Conservation (phyloP, 2,329 filamentous ascomycete genomes). For the Scolecobasidium constrictum region DNA sequence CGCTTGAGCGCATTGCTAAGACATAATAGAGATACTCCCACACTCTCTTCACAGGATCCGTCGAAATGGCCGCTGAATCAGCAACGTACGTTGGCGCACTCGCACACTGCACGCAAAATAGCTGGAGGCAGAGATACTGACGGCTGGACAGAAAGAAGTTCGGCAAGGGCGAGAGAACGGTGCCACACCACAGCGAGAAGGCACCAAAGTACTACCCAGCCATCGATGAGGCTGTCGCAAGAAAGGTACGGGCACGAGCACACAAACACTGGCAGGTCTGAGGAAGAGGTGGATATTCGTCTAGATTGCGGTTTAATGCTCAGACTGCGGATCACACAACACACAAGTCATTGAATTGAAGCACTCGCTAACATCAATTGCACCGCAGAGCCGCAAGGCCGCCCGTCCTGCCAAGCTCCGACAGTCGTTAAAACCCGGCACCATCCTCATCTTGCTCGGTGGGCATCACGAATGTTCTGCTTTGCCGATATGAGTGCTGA, state of each 20-base stretch:
- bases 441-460: constrained; percentile 96
- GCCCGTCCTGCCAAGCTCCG: constrained; percentile 80
- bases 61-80: constrained; percentile 7
- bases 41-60: constrained; percentile 2
- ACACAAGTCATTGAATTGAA: no score
- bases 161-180: constrained; percentile 88
- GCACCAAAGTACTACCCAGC: constrained; percentile 98
- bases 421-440: constrained; percentile 82
- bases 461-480: not conserved
- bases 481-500: not conserved
- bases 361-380: not conserved
- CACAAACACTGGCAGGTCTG: no score
- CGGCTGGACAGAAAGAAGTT: constrained; percentile 92
- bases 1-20: not conserved
- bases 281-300: no score
- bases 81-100: constrained; percentile 1
- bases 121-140: no score
- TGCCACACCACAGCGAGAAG: constrained; percentile 81
- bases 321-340: no score
- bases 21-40: not conserved
- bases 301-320: no score
- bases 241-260: constrained; percentile 71
- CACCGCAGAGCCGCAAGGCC: constrained; percentile 81
- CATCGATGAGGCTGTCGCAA: constrained; percentile 77
- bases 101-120: no score